Evolutionary conservation across 768 basidiomycete species (phyloP).

Genomic region (Rhodotorula diobovata): DNA sequence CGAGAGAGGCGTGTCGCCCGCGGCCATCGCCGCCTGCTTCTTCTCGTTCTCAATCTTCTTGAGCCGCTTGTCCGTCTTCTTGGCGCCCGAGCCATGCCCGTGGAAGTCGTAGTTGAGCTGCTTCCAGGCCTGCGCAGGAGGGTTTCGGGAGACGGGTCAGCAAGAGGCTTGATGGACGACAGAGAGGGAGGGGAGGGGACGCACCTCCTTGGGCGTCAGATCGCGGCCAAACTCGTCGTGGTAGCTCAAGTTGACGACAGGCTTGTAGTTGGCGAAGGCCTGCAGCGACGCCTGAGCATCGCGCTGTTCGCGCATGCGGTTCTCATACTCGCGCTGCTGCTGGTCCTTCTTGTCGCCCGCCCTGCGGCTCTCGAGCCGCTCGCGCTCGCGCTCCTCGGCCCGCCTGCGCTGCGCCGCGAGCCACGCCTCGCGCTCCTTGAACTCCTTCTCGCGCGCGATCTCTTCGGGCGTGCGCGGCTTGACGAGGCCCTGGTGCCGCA

Average conservation of each 20-base stretch:
- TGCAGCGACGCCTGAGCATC: constrained; percentile 78
- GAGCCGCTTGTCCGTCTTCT: constrained; percentile 92
- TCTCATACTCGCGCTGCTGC: constrained; percentile 89
- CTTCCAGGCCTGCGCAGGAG: constrained; percentile 68
- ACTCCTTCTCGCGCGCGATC: constrained; percentile 69
- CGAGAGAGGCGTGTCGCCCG: constrained; percentile 89
- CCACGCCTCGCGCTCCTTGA: constrained; percentile 83
- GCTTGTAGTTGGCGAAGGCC: constrained; percentile 87
- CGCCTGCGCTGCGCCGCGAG: constrained; percentile 74
- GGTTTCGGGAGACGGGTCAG: neutral
- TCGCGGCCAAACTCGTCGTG: constrained; percentile 90
- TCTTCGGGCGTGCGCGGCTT: constrained; percentile 62
- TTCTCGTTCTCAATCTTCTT: constrained; percentile 98
- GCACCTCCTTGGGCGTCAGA: constrained; percentile 75
- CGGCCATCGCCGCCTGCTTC: constrained; percentile 87
- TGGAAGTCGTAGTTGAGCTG: constrained; percentile 96
- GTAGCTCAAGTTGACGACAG: constrained; percentile 92
- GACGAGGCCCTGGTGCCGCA: constrained; percentile 86
- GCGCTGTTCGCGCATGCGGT: constrained; percentile 81
- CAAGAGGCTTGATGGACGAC: too few relatives aligned
- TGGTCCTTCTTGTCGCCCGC: constrained; percentile 78
- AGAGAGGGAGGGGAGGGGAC: neutral
- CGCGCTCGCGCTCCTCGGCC: constrained; percentile 72
- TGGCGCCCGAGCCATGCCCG: constrained; percentile 91
- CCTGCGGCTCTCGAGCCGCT: constrained; percentile 62